Evolutionary conservation across 805 yeast species (phyloP), one percentile per base, ranked within the genome.

Genomic region (Monosporozyma siamensis): DNA sequence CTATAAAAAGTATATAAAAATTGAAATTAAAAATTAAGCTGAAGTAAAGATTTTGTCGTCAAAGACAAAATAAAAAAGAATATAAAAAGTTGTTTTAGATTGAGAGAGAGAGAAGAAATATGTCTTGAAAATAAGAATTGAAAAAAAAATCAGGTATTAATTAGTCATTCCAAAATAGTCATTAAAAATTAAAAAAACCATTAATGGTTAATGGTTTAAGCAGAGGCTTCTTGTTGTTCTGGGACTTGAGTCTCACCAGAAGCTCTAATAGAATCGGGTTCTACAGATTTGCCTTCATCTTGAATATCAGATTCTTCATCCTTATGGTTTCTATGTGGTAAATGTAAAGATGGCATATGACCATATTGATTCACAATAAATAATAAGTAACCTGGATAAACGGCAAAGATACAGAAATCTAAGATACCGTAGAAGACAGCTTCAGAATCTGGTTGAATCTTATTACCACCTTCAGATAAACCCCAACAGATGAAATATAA

Each of bases 391-490:
- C 47, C 45, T 47, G 65, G 65, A 18, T 54, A 38, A 39, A 54
- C 42, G 38, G 53, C 67, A 49, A 77, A 70, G 25, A 66, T 59
- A 23, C 71, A 50, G 36, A 77, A 48, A 60, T 77, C 83, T 47
- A 77, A 60, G 44, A 77, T 61, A 65, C 82, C 82, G 54, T 73
- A 74, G 62, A 75, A 77, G 18, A 71, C 76, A 36, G 74, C 71
- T 54, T 74, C 81, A 22, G 78, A 68, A 54, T 75, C 80, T 32
- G 78, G 77, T 53, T 70, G 73, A 46, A 77, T 71, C 38, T 65
- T 72, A 53, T 77, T 77, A 59, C 82, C 81, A 66, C 82, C 83
- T 55, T 77, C 82, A 53, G 72, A 61, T 20, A 56, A 40, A 54
- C 55, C 59, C 42, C 51, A 56, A 47, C 48, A 38, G 34, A 55